Evolutionary conservation across 306 rosid genomes (phyloP), one percentile per base, ranked within the genome.

Genomic region (Inga oerstediana): DNA sequence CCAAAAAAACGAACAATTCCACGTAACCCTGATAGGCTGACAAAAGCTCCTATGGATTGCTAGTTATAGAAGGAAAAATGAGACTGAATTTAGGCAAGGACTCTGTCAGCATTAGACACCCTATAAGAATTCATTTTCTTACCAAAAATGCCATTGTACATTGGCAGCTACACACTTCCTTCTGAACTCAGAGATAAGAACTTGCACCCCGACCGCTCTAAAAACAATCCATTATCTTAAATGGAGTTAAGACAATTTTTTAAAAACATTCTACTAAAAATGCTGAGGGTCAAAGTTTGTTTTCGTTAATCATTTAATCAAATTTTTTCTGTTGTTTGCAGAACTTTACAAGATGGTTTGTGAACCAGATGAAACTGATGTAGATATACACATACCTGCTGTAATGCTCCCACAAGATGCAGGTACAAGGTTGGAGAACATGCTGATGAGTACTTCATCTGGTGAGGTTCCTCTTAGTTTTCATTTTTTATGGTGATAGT

Each of bases 341-440:
- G 99, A 94, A 81, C 98, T 97, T 79, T 97, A 97, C 88, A 97
- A 97, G 98, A 97, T 97, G 99, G 99, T 97, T 67, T 97, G 99
- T 79, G 97, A 94, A 68, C 91, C 93, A 8, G 94, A 91, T 82
- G 98, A 97, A 90, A 91, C 93, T 44, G 98, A 91, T 87, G 82
- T 92, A 34, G 89, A 91, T 87, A 97, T 97, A 80, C 93, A 83
- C 88, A 97, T 97, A 89, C 97, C 98, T 46, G 93, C 97, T 41
- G 97, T 97, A 82, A 94, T 97, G 95, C 95, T 97, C 77, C 99
- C 99, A 37, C 98, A 35, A 41, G 99, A 94, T 90, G 99, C 99
- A 71, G 98, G 99, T 78, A 68, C 87, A 67, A 97, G 91, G 84
- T 90, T 97, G 91, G 95, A 90, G 88, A 88, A 81, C 37, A 90